Evolutionary conservation across 768 basidiomycete species (phyloP).

Genomic region (Kwoniella europaea): DNA sequence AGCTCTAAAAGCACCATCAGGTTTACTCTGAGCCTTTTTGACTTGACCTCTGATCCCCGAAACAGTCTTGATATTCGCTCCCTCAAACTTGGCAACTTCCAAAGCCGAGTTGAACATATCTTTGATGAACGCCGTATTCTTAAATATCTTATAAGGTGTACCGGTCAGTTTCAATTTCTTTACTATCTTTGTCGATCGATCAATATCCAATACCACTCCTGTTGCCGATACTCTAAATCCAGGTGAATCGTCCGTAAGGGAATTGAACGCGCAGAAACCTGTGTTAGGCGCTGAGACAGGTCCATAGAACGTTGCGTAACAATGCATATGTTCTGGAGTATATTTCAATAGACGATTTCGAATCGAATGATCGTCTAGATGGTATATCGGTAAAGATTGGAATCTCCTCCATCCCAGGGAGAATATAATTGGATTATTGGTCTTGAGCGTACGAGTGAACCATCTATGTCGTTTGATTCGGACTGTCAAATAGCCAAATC

Average conservation of each 20-base stretch:
- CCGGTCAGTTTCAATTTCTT: constrained; percentile 98
- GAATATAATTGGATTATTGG: constrained; percentile 93
- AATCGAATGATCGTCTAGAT: constrained; percentile 94
- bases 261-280: constrained; percentile 96
- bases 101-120: constrained; percentile 94
- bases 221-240: constrained; percentile 91
- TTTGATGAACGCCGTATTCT: constrained; percentile 97
- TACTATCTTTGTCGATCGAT: constrained; percentile 90
- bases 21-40: constrained; percentile 93
- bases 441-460: constrained; percentile 89
- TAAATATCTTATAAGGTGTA: constrained; percentile 94
- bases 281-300: constrained; percentile 90
- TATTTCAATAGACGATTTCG: constrained; percentile 99
- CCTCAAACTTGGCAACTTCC: constrained; percentile 98
- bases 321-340: constrained; percentile 99
- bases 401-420: constrained; percentile 98
- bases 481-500: constrained; percentile 91
- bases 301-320: constrained; percentile 96
- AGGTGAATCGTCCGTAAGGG: constrained; percentile 67
- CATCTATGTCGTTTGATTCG: constrained; percentile 96
- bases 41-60: constrained; percentile 95
- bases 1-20: constrained; percentile 92
- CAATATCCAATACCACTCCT: constrained; percentile 91
- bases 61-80: constrained; percentile 93
- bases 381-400: constrained; percentile 92